Base-by-base conservation (phyloP, 1,284 basidiomycete genomes). In the Bondarzewia mesenterica region DNA sequence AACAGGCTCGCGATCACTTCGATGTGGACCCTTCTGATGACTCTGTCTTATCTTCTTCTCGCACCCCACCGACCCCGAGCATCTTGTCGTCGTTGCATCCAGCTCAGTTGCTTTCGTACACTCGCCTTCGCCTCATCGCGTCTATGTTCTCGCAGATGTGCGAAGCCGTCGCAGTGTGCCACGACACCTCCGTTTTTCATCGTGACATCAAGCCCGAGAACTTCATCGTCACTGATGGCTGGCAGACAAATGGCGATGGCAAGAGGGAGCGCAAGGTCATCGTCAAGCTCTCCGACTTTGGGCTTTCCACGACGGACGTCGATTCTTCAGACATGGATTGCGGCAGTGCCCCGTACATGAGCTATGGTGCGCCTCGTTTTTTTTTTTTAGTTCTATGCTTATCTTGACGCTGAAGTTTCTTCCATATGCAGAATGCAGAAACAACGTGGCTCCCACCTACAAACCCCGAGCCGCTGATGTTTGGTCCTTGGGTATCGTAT, bases 91-190 rank as follows among this genome's bases (percentile, higher is more conserved):
- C 86, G 22, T 79, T 93, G 54, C 82, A 89, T 51, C 86, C 90
- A 12, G 75, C 82, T 44, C 82, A 89, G 55, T 74, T 98, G 38
- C 82, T 99, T 41, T 91, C 90, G 15, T 80, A 82, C 48, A 85
- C 85, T 35, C 87, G 95, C 53, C 78, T 99, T 36, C 84, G 89
- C 21, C 81, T 99, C 56, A 92, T 99, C 58, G 85, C 93, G 7
- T 85, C 89, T 61, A 99, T 99, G 96, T 99, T 99, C 68, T 75
- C 82, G 32, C 73, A 99, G 70, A 99, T 99, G 92, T 99, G 96
- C 64, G 89, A 95, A 54, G 93, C 95, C 27, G 93, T 99, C 10
- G 90, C 92, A 3, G 82, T 89, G n/a, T 98, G 95, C 68, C 95
- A 99, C 63, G 85, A 89, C 36, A 83, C 86, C 52, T 88, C 88